Evolutionary conservation across 352 stramenopile species (phyloP).

Genomic region (Globisporangium spinosum): DNA sequence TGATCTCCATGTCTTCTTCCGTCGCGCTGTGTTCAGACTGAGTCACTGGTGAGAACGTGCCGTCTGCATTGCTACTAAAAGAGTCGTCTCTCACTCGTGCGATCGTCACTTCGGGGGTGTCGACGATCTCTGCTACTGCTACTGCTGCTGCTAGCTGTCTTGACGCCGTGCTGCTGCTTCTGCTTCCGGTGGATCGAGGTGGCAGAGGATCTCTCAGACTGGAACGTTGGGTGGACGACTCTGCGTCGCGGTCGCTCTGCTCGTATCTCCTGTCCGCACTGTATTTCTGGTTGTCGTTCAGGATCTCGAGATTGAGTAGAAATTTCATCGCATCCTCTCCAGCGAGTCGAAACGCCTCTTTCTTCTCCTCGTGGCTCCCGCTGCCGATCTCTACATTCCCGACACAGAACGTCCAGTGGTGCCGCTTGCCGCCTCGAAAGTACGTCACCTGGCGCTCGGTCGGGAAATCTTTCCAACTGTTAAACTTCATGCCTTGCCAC

Average conservation of each 20-base stretch:
- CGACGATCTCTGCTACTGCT: slow-evolving; percentile 5
- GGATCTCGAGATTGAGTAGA: slow-evolving; percentile 25
- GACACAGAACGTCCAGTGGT: slow-evolving; percentile 63
- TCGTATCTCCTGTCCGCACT: not conserved
- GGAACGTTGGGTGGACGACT: not conserved
- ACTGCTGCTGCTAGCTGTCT: not conserved
- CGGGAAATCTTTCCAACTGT: slow-evolving; percentile 25
- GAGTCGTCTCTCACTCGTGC: slow-evolving; percentile 7
- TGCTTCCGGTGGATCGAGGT: not conserved
- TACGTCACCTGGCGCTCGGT: slow-evolving; percentile 46
- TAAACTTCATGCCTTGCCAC: slow-evolving; percentile 51
- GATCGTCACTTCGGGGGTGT: slow-evolving; percentile 10
- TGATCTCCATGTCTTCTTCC: slow-evolving; percentile 21
- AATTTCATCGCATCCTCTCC: slow-evolving; percentile 41
- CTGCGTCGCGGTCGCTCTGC: not conserved
- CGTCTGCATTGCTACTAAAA: slow-evolving; percentile 9
- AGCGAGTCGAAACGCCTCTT: slow-evolving; percentile 44
- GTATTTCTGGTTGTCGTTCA: slow-evolving; percentile 13
- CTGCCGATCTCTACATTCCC: slow-evolving; percentile 70
- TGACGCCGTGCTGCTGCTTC: not conserved
- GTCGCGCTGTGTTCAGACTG: slow-evolving; percentile 14
- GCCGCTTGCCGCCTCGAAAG: slow-evolving; percentile 37
- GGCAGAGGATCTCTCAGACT: not conserved
- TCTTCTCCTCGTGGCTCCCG: slow-evolving; percentile 52
- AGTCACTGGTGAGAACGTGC: slow-evolving; percentile 13